These are phyloP conservation scores for Blastocystis sp. DNA, from an alignment of 352 stramenopile genomes.

Conservation along the genomic window DNA sequence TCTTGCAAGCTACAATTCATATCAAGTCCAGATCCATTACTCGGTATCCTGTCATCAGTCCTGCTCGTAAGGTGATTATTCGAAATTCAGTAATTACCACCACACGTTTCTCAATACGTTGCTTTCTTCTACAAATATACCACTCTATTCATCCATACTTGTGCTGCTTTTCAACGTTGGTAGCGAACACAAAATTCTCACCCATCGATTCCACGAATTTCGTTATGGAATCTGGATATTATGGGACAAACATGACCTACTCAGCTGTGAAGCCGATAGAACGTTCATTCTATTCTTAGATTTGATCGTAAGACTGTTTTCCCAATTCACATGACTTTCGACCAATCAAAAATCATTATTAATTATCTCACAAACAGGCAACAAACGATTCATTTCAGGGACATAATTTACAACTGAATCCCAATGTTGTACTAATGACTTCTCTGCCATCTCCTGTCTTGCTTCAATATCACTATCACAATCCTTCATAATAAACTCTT, in stretches of 20 bases:
- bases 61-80: constrained; percentile 15
- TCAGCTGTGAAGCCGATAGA: background rate
- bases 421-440: constrained; percentile 53
- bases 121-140: background rate
- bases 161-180: constrained; percentile 40
- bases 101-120: constrained; percentile 40
- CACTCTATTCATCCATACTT: background rate
- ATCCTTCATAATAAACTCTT: constrained; percentile 35
- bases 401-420: constrained; percentile 55
- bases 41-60: constrained; percentile 26
- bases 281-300: background rate
- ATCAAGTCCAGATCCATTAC: background rate
- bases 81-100: constrained; percentile 24
- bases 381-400: constrained; percentile 30
- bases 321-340: background rate
- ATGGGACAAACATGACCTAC: background rate
- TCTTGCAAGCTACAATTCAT: background rate
- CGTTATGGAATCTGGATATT: background rate
- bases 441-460: constrained; percentile 36
- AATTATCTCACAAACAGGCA: background rate
- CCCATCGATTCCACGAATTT: constrained; percentile 41
- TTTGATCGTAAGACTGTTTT: background rate
- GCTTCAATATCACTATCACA: constrained; percentile 41
- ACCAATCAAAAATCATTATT: constrained; percentile 17
- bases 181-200: background rate